phyloP scores from a whole-genome alignment of 768 basidiomycete species.

The Naganishia friedmannii region DNA sequence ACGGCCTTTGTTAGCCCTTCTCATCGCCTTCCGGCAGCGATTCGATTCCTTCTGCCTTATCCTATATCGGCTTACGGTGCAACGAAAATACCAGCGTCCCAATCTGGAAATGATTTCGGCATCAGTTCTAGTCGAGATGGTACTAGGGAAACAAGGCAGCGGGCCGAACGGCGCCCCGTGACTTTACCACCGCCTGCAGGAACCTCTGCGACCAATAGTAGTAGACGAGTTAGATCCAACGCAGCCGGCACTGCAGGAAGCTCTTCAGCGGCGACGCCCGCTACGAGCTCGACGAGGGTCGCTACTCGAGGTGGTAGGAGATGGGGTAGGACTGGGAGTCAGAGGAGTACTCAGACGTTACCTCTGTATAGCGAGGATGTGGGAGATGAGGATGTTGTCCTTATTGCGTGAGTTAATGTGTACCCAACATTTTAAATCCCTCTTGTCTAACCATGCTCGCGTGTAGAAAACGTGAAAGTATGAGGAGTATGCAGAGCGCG shows the following conservation, averaged over 20 bases:
- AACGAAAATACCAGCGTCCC: not conserved
- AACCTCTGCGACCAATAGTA: not conserved
- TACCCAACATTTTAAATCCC: too few species aligned
- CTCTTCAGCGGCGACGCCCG: not conserved
- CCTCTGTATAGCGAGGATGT: conserved; percentile 32
- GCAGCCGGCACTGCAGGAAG: not conserved
- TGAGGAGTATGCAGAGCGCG: conserved; percentile 21
- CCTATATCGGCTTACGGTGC: conserved; percentile 10
- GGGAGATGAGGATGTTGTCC: conserved; percentile 32
- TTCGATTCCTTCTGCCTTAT: conserved; percentile 13
- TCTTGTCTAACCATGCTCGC: too few species aligned
- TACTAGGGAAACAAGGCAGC: conserved; percentile 6
- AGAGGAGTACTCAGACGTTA: conserved; percentile 29
- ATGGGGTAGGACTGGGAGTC: conserved; percentile 31
- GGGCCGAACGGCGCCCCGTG: conserved; percentile 1
- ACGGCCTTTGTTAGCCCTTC: conserved; percentile 7
- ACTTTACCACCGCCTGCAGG: not conserved
- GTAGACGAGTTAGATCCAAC: not conserved
- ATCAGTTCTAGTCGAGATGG: not conserved
- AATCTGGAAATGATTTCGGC: not conserved
- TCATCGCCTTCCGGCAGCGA: conserved; percentile 4
- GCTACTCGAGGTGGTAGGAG: conserved; percentile 28
- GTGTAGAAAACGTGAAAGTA: conserved; percentile 29
- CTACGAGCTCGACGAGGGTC: conserved; percentile 2
- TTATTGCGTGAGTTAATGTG: conserved; percentile 24